Conservation (phyloP, 2,329 filamentous ascomycete genomes). For the Cordyceps tenuipes region DNA sequence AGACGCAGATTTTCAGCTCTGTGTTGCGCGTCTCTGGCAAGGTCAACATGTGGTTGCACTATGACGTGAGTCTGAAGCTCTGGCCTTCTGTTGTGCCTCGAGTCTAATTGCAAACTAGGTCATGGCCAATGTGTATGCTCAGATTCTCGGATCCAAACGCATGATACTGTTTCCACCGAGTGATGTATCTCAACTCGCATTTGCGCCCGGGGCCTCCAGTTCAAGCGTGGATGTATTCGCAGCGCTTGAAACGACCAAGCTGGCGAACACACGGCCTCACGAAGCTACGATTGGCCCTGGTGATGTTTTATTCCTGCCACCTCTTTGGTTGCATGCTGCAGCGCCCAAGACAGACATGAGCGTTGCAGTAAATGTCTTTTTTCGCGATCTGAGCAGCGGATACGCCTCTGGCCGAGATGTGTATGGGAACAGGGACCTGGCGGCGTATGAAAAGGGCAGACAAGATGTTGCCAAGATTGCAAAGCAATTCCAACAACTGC, state of each 20-base stretch:
- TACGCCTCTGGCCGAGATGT: slow-evolving; percentile 74
- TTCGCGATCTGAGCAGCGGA: slow-evolving; percentile 57
- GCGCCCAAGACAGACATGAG: slow-evolving; percentile 51
- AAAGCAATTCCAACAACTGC: slow-evolving; percentile 55
- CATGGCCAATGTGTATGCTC: slow-evolving; percentile 80
- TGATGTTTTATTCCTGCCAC: slow-evolving; percentile 72
- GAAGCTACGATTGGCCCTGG: slow-evolving; percentile 60
- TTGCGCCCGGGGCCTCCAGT: slow-evolving; percentile 70
- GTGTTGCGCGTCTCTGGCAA: slow-evolving; percentile 71
- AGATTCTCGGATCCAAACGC: slow-evolving; percentile 65
- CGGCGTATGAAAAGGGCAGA: slow-evolving; percentile 74
- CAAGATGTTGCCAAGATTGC: slow-evolving; percentile 61
- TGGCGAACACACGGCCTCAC: slow-evolving; percentile 50
- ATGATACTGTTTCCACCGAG: slow-evolving; percentile 70
- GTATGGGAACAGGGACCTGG: slow-evolving; percentile 80
- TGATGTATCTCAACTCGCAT: slow-evolving; percentile 61
- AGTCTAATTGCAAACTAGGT: slow-evolving; percentile 40
- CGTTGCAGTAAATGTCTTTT: slow-evolving; percentile 85
- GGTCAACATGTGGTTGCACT: slow-evolving; percentile 85
- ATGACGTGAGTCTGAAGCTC: slow-evolving; percentile 53
- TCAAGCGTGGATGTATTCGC: slow-evolving; percentile 68
- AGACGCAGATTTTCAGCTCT: slow-evolving; percentile 63
- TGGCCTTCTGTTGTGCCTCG: not conserved
- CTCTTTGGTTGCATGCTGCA: slow-evolving; percentile 76
- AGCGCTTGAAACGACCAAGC: slow-evolving; percentile 29